phyloP scores from a whole-genome alignment of 352 stramenopile species.

The Globisporangium carolinianum region DNA sequence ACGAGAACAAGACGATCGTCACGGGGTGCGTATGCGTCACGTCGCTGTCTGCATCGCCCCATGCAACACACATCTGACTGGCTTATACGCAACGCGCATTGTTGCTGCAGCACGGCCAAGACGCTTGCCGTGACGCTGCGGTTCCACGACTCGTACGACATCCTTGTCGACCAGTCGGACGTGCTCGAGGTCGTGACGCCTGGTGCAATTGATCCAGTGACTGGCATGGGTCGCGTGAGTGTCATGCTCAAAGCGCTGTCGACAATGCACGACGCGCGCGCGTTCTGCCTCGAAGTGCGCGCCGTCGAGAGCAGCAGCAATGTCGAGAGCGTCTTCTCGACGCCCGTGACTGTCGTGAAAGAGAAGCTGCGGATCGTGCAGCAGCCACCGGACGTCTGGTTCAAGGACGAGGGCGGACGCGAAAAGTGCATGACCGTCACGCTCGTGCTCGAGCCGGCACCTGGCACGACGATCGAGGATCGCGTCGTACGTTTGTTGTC shows the following conservation, averaged over 20 bases:
- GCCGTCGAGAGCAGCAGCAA: slow-evolving; percentile 26
- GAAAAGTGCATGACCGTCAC: slow-evolving; percentile 93
- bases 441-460: slow-evolving; percentile 71
- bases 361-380: slow-evolving; percentile 73
- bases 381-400: slow-evolving; percentile 90
- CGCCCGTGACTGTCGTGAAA: slow-evolving; percentile 59
- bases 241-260: slow-evolving; percentile 45
- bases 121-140: slow-evolving; percentile 49
- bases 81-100: not conserved
- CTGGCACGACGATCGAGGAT: slow-evolving; percentile 58
- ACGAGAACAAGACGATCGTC: slow-evolving; percentile 48
- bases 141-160: slow-evolving; percentile 73
- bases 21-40: slow-evolving; percentile 26
- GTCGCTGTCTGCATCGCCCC: not conserved
- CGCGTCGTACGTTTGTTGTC: slow-evolving; percentile 36
- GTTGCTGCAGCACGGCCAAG: slow-evolving; percentile 23
- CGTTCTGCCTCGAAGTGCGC: slow-evolving; percentile 65
- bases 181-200: slow-evolving; percentile 20
- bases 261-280: slow-evolving; percentile 46
- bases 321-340: slow-evolving; percentile 58
- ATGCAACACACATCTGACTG: too few species aligned
- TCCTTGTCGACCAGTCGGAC: slow-evolving; percentile 53
- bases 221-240: slow-evolving; percentile 35
- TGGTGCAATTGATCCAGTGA: slow-evolving; percentile 25
- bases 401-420: slow-evolving; percentile 94